Conservation (phyloP, 352 stramenopile species). For the Globisporangium carolinianum region DNA sequence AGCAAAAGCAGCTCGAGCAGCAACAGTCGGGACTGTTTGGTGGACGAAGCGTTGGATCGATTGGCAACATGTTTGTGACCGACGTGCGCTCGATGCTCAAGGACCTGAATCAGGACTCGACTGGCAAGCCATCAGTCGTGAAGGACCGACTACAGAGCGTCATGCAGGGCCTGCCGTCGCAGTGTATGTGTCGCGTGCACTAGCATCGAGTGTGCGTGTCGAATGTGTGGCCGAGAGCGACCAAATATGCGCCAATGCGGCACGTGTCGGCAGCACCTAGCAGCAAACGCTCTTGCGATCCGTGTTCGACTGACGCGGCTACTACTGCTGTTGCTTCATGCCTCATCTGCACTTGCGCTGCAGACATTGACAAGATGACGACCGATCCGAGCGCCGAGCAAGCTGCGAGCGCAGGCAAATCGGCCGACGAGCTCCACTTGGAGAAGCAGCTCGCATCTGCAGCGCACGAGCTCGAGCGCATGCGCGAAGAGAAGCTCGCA, state of each 20-base stretch:
- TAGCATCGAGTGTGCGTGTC: too few relatives aligned
- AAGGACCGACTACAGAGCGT: conserved; percentile 62
- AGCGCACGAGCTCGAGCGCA: conserved; percentile 19
- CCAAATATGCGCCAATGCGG: too few relatives aligned
- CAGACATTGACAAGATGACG: conserved; percentile 52
- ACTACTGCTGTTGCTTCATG: too few relatives aligned
- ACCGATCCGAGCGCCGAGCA: conserved; percentile 19
- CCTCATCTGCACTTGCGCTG: not conserved
- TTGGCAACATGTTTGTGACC: conserved; percentile 39
- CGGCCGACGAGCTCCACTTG: conserved; percentile 45
- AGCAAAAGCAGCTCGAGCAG: conserved; percentile 17
- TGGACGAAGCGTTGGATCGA: not conserved
- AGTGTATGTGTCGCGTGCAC: conserved; percentile 23
- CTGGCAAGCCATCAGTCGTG: conserved; percentile 49
- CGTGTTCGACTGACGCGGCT: not conserved
- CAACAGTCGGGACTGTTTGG: conserved; percentile 16
- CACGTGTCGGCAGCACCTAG: too few relatives aligned
- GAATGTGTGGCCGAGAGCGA: too few relatives aligned
- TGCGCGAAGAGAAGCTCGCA: conserved; percentile 21
- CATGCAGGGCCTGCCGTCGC: conserved; percentile 47
- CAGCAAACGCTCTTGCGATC: not conserved
- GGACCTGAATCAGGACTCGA: conserved; percentile 50
- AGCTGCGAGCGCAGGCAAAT: conserved; percentile 16
- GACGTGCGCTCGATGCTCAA: conserved; percentile 61
- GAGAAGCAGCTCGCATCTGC: conserved; percentile 50